These are phyloP conservation scores for Areca catechu DNA, from an alignment of 176 grass and related monocot genomes.

Conservation along the genomic window DNA sequence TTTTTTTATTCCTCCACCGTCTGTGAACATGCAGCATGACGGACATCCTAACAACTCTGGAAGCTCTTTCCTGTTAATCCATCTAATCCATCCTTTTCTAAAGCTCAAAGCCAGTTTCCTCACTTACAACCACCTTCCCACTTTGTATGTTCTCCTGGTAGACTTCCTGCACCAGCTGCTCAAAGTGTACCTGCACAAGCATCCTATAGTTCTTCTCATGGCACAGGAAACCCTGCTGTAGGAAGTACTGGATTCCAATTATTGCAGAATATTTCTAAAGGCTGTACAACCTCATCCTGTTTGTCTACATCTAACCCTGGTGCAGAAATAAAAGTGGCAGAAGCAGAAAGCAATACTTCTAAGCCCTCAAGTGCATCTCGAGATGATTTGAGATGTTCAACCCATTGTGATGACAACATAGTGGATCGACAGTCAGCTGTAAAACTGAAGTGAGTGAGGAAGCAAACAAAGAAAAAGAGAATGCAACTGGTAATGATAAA, in stretches of 20 bases:
- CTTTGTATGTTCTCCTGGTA: no score
- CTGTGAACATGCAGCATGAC: conserved; percentile 7
- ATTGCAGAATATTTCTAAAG: background rate
- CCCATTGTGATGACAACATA: background rate
- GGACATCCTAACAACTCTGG: conserved; percentile 9
- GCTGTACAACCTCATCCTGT: background rate
- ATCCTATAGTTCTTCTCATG: background rate
- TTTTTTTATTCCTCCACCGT: conserved; percentile 15
- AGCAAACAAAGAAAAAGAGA: background rate
- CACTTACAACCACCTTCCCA: no score
- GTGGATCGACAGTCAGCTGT: background rate
- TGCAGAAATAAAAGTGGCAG: background rate
- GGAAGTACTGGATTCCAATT: background rate
- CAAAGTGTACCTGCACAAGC: conserved; percentile 8
- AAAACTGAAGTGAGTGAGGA: background rate
- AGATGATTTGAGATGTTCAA: conserved; percentile 10
- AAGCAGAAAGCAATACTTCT: background rate
- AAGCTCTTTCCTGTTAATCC: conserved; percentile 16
- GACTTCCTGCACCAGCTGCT: background rate
- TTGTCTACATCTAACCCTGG: background rate
- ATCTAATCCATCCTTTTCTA: conserved; percentile 10
- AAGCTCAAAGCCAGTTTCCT: conserved; percentile 1
- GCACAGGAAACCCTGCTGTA: background rate
- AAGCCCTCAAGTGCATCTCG: background rate
- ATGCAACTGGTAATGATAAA: no score